Conservation (phyloP, 768 basidiomycete species). For the Auriscalpium vulgare region DNA sequence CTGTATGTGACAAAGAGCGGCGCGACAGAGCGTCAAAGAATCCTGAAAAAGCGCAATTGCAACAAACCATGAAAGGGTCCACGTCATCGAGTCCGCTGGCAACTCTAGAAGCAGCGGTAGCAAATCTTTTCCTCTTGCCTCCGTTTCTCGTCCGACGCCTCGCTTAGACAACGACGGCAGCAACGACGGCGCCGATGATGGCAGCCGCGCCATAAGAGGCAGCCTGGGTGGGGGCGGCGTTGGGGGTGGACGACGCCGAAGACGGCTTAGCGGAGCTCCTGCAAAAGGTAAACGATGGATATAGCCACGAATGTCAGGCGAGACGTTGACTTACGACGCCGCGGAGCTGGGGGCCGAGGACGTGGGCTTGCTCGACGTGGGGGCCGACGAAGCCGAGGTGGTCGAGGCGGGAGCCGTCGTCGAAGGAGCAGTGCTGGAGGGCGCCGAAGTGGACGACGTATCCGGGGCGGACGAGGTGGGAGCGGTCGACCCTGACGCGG, state of each 20-base stretch:
- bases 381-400: background rate
- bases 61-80: constrained; percentile 3
- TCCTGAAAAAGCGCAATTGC: background rate
- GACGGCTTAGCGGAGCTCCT: background rate
- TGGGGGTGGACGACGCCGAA: constrained; percentile 13
- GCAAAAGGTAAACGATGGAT: too few relatives aligned
- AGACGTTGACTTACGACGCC: too few relatives aligned
- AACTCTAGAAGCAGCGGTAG: too few relatives aligned
- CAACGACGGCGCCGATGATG: constrained; percentile 27
- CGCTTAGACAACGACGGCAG: constrained; percentile 31
- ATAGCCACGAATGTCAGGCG: too few relatives aligned
- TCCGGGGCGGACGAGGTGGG: background rate
- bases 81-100: background rate
- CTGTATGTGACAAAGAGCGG: background rate
- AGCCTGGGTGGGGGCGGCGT: constrained; percentile 33
- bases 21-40: background rate
- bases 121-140: background rate
- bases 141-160: background rate
- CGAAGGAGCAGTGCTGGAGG: background rate
- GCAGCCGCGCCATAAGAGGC: constrained; percentile 31
- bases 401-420: constrained; percentile 5
- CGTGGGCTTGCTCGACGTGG: background rate
- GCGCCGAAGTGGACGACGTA: background rate
- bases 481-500: constrained; percentile 5
- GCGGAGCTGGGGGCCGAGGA: too few relatives aligned